These are phyloP conservation scores for Penicillium sp. DNA, from an alignment of 2,329 filamentous ascomycete species.

Conservation along the genomic window DNA sequence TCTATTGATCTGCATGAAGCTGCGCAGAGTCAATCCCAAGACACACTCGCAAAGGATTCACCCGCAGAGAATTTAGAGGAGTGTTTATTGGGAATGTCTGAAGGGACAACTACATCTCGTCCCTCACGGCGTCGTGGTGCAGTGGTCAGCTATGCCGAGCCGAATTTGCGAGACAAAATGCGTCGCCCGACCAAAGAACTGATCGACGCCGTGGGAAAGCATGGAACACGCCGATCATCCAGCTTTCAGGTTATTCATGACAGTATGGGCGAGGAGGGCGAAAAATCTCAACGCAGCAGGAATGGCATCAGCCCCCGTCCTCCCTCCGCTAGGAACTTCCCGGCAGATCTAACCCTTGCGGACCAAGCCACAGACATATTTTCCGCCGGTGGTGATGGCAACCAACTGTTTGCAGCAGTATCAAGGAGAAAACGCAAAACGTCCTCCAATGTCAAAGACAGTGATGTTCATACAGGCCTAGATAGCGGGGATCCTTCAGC, in stretches of 20 bases:
- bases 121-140: constrained; percentile 65
- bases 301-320: constrained; percentile 1
- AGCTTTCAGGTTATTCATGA: constrained; percentile 47
- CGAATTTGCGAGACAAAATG: constrained; percentile 80
- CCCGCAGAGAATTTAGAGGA: constrained; percentile 1
- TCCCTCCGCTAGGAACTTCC: constrained; percentile 1
- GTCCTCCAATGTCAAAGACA: constrained; percentile 21
- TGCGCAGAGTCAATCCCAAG: constrained; percentile 6
- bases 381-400: constrained; percentile 10
- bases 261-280: constrained; percentile 32
- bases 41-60: neutral
- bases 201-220: constrained; percentile 69
- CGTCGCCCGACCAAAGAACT: constrained; percentile 73
- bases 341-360: constrained; percentile 14
- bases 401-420: constrained; percentile 24
- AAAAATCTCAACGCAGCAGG: constrained; percentile 6
- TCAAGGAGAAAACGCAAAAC: constrained; percentile 34
- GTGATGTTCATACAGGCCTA: constrained; percentile 1
- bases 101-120: constrained; percentile 53
- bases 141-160: constrained; percentile 76
- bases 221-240: constrained; percentile 44
- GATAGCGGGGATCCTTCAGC: no score
- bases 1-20: no score
- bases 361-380: constrained; percentile 21
- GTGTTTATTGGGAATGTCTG: constrained; percentile 13